phyloP scores from a whole-genome alignment of 192 early-diverging fungal genomes.

The Cladochytrium replicatum region DNA sequence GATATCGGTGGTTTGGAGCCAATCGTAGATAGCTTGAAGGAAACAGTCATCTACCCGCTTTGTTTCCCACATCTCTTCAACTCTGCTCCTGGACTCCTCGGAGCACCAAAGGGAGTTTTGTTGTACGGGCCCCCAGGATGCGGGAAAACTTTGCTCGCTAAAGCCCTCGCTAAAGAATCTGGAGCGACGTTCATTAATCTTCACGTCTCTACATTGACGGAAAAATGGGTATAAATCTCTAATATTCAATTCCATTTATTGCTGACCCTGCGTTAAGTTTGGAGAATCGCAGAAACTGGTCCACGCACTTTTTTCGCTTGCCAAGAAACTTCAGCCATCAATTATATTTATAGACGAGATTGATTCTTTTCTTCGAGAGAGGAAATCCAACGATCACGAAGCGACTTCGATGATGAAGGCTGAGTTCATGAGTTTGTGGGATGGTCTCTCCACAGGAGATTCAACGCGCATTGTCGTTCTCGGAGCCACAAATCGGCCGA shows the following conservation, averaged over 20 bases:
- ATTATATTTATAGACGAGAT: slow-evolving; percentile 99
- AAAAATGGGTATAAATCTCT: slow-evolving; percentile 59
- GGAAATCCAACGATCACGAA: slow-evolving; percentile 82
- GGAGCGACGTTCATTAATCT: slow-evolving; percentile 96
- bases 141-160: slow-evolving; percentile 98
- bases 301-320: slow-evolving; percentile 84
- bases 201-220: slow-evolving; percentile 89
- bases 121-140: slow-evolving; percentile 87
- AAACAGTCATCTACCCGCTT: slow-evolving; percentile 94
- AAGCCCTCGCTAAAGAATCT: slow-evolving; percentile 95
- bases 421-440: slow-evolving; percentile 99
- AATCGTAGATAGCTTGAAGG: slow-evolving; percentile 82
- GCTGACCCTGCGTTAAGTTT: slow-evolving; percentile 35
- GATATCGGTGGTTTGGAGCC: slow-evolving; percentile 90
- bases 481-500: slow-evolving; percentile 95
- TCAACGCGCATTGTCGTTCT: slow-evolving; percentile 58
- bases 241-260: slow-evolving; percentile 9
- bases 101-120: slow-evolving; percentile 87
- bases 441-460: slow-evolving; percentile 76
- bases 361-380: slow-evolving; percentile 88
- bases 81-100: slow-evolving; percentile 72
- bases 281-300: slow-evolving; percentile 94
- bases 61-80: slow-evolving; percentile 87
- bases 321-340: slow-evolving; percentile 84
- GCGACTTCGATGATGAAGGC: slow-evolving; percentile 99